Percentiles rank a stretch among this genome's conserved stretches.
Evolutionary conservation across 2,329 filamentous ascomycete genomes (phyloP).

Genomic region (Fusarium nisikadoi): DNA sequence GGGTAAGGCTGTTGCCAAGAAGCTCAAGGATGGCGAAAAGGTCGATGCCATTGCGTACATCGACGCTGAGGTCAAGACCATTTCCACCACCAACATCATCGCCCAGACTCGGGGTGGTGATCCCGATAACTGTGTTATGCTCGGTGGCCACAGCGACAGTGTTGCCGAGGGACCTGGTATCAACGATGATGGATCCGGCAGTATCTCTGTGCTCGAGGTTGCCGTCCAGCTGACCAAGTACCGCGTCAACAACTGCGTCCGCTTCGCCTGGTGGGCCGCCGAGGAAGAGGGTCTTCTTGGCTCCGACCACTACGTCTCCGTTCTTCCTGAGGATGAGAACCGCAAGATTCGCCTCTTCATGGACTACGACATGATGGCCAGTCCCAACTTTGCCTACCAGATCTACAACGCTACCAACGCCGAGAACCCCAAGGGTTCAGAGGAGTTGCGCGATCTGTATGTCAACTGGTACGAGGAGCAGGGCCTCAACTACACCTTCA

Average conservation of each 20-base stretch:
- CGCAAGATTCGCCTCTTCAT: slow-evolving; percentile 72
- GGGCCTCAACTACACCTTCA: slow-evolving; percentile 74
- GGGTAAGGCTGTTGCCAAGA: slow-evolving; percentile 65
- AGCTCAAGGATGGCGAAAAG: slow-evolving; percentile 61
- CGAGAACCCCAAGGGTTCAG: slow-evolving; percentile 75
- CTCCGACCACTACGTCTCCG: slow-evolving; percentile 70
- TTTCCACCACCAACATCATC: slow-evolving; percentile 69
- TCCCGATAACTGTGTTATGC: slow-evolving; percentile 71
- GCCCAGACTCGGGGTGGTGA: slow-evolving; percentile 71
- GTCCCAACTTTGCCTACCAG: slow-evolving; percentile 73
- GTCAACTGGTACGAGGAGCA: slow-evolving; percentile 72
- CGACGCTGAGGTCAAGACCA: slow-evolving; percentile 64
- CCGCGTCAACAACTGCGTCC: slow-evolving; percentile 71
- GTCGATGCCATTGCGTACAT: slow-evolving; percentile 69
- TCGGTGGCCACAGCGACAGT: slow-evolving; percentile 72
- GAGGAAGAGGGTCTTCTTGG: slow-evolving; percentile 74
- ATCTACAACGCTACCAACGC: slow-evolving; percentile 79
- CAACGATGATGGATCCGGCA: slow-evolving; percentile 81
- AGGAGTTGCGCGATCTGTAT: slow-evolving; percentile 75
- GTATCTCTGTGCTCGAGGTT: slow-evolving; percentile 69
- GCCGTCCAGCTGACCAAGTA: slow-evolving; percentile 68
- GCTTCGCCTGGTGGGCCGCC: slow-evolving; percentile 75
- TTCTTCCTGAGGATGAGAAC: slow-evolving; percentile 68
- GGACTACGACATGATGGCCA: slow-evolving; percentile 78
- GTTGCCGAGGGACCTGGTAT: slow-evolving; percentile 75